These are phyloP conservation scores for Coniochaeta sp. DNA, from an alignment of 2,329 filamentous ascomycete species.

Conservation along the genomic window DNA sequence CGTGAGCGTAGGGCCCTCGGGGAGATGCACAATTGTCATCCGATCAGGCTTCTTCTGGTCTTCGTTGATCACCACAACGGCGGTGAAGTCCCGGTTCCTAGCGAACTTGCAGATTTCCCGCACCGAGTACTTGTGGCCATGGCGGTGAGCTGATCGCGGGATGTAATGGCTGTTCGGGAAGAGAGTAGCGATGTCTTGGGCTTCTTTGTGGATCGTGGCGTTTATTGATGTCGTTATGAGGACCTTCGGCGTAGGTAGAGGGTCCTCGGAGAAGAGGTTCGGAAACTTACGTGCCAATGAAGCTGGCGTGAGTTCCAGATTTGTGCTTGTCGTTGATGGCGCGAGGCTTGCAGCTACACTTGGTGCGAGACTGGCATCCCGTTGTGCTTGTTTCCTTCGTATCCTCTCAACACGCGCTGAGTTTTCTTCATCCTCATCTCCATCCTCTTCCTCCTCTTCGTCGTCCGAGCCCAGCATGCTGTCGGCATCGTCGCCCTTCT, in stretches of 20 bases:
- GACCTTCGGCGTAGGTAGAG: conserved; percentile 65
- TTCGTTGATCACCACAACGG: conserved; percentile 79
- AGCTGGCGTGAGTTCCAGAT: conserved; percentile 54
- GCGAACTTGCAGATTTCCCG: conserved; percentile 87
- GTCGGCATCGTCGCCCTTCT: conserved; percentile 56
- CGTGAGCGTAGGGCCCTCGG: conserved; percentile 82
- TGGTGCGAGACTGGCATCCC: conserved; percentile 34
- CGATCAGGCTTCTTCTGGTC: conserved; percentile 80
- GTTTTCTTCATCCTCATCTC: conserved; percentile 29
- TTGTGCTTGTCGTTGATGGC: conserved; percentile 54
- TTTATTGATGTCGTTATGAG: conserved; percentile 88
- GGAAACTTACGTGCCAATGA: conserved; percentile 55
- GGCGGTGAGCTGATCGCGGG: conserved; percentile 73
- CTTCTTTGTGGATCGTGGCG: conserved; percentile 79
- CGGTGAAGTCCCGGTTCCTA: conserved; percentile 71
- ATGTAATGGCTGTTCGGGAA: conserved; percentile 89
- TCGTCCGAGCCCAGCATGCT: conserved; percentile 71
- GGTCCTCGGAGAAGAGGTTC: conserved; percentile 51
- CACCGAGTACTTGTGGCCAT: conserved; percentile 85
- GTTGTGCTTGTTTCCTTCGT: conserved; percentile 32
- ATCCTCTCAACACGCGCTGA: conserved; percentile 30
- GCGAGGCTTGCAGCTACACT: conserved; percentile 21
- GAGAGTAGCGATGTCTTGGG: conserved; percentile 66
- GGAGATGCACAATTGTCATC: conserved; percentile 76
- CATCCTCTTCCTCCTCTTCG: conserved; percentile 40